These are phyloP conservation scores for Leccinum longicurvipes DNA, from an alignment of 768 basidiomycete genomes.

Conservation along the genomic window DNA sequence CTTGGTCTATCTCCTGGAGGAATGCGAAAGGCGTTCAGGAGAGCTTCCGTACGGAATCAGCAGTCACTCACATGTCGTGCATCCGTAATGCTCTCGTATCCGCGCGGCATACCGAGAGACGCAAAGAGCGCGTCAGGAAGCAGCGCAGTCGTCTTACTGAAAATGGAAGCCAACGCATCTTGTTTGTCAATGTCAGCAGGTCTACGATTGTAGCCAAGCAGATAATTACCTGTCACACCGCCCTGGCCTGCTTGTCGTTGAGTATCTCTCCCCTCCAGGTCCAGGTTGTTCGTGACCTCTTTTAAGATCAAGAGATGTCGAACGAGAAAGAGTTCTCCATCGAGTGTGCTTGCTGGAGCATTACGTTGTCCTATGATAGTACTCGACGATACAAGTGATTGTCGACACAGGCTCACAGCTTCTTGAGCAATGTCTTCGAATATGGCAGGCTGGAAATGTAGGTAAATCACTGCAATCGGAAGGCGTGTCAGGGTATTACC, in stretches of 20 bases:
- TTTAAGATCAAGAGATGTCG: slow-evolving; percentile 89
- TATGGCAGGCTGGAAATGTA: slow-evolving; percentile 70
- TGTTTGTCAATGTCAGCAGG: slow-evolving; percentile 10
- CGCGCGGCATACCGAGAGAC: slow-evolving; percentile 61
- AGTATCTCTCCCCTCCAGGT: slow-evolving; percentile 50
- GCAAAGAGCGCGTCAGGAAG: slow-evolving; percentile 69
- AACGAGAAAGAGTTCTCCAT: slow-evolving; percentile 84
- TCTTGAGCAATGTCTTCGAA: slow-evolving; percentile 97
- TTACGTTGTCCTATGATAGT: slow-evolving; percentile 56
- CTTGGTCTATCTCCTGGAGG: slow-evolving; percentile 80
- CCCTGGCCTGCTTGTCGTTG: slow-evolving; percentile 43
- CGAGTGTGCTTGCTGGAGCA: slow-evolving; percentile 45
- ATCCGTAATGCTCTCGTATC: slow-evolving; percentile 61
- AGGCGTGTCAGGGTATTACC: slow-evolving; percentile 40
- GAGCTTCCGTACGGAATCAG: background rate
- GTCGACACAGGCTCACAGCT: slow-evolving; percentile 76
- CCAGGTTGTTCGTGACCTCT: slow-evolving; percentile 79
- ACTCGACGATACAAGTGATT: slow-evolving; percentile 73
- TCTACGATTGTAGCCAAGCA: background rate
- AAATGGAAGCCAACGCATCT: slow-evolving; percentile 33
- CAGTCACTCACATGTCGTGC: slow-evolving; percentile 60
- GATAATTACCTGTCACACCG: slow-evolving; percentile 55
- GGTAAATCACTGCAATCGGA: background rate
- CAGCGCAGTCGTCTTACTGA: slow-evolving; percentile 36
- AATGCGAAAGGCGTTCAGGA: background rate